A percentile compares a stretch with the other conserved stretches of the same genome.
phyloP scores from a whole-genome alignment of 2,329 filamentous ascomycete species.

The Trichophyton equinum region DNA sequence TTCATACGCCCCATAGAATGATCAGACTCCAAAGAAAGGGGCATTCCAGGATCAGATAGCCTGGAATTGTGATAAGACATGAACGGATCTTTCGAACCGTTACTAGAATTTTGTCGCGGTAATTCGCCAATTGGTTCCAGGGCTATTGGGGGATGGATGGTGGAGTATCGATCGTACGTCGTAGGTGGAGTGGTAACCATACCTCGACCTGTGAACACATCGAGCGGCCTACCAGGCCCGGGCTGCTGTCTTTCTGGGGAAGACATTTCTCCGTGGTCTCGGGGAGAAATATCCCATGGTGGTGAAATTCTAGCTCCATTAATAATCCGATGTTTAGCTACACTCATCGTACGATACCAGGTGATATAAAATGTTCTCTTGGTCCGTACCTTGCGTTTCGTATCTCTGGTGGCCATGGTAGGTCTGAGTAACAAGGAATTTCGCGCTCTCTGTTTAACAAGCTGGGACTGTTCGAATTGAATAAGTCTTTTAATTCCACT shows the following conservation, averaged over 20 bases:
- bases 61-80: conserved; percentile 21
- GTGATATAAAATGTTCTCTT: neutral
- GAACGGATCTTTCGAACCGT: conserved; percentile 26
- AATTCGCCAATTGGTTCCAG: conserved; percentile 23
- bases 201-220: conserved; percentile 17
- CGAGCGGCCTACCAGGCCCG: conserved; percentile 23
- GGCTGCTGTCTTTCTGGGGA: conserved; percentile 15
- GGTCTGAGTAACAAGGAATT: conserved; percentile 1
- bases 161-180: conserved; percentile 21
- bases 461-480: conserved; percentile 1
- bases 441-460: conserved; percentile 4
- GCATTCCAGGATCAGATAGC: conserved; percentile 22
- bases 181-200: conserved; percentile 20
- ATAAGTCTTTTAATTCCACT: neutral
- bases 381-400: conserved; percentile 4
- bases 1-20: conserved; percentile 27
- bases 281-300: conserved; percentile 8
- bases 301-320: conserved; percentile 8
- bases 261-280: conserved; percentile 10
- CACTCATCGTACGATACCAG: neutral
- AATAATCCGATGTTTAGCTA: conserved; percentile 5
- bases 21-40: conserved; percentile 24
- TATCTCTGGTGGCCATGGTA: neutral
- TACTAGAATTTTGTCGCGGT: conserved; percentile 20
- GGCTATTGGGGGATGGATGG: conserved; percentile 19